These are phyloP conservation scores for Tetrastigma voinierianum DNA, from an alignment of 164 flowering plant species.

Conservation along the genomic window DNA sequence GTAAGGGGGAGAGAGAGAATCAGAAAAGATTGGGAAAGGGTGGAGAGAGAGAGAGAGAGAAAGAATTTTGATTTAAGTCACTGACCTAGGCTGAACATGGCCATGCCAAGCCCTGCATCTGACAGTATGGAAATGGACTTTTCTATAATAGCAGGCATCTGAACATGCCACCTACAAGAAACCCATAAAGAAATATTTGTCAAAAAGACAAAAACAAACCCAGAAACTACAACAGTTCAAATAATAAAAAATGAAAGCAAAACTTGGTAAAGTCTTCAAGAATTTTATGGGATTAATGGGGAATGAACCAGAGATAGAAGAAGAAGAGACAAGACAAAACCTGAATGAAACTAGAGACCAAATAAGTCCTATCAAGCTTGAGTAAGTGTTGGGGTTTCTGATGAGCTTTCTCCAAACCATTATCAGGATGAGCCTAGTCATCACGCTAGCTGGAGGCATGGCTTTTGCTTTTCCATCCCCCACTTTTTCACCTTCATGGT, in stretches of 20 bases:
- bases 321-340: no score
- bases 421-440: slow-evolving; percentile 92
- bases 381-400: slow-evolving; percentile 87
- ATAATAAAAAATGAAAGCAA: not conserved
- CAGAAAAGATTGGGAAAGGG: not conserved
- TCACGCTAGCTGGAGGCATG: slow-evolving; percentile 92
- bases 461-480: slow-evolving; percentile 43
- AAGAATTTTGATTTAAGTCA: slow-evolving; percentile 6
- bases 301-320: no score
- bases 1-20: not conserved
- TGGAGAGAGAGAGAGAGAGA: not conserved
- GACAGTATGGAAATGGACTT: slow-evolving; percentile 88
- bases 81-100: slow-evolving; percentile 98
- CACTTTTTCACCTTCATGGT: slow-evolving; percentile 29
- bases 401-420: slow-evolving; percentile 95
- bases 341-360: no score
- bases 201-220: not conserved
- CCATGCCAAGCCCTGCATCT: slow-evolving; percentile 99
- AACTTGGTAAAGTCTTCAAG: no score
- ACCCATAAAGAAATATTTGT: not conserved
- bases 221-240: not conserved
- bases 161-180: slow-evolving; percentile 67
- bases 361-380: no score
- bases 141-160: slow-evolving; percentile 85
- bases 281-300: no score